These are phyloP conservation scores for Backusella westeae DNA, from an alignment of 192 early-diverging fungal genomes.

Conservation along the genomic window DNA sequence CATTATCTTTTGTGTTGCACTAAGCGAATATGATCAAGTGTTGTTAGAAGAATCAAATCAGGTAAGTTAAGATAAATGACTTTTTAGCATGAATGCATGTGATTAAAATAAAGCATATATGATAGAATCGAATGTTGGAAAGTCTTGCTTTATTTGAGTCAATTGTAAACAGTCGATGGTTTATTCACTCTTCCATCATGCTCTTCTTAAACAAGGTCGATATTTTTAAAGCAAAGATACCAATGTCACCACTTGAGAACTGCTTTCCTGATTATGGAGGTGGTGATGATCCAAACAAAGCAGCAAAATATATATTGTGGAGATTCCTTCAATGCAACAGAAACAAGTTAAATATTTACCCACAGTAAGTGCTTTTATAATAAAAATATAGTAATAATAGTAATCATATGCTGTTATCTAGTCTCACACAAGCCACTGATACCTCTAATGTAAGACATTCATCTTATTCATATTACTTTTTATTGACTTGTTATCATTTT, in stretches of 20 bases:
- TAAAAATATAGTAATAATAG: no score
- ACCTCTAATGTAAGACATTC: constrained; percentile 68
- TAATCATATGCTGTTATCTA: constrained; percentile 8
- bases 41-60: constrained; percentile 69
- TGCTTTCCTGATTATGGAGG: constrained; percentile 84
- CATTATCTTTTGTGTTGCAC: constrained; percentile 81
- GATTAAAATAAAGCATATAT: background rate
- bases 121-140: constrained; percentile 81
- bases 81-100: constrained; percentile 1
- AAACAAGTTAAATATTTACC: constrained; percentile 81
- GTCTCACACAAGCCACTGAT: constrained; percentile 88
- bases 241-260: constrained; percentile 59
- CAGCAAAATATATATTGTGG: constrained; percentile 89
- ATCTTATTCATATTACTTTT: background rate
- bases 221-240: constrained; percentile 72
- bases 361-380: constrained; percentile 55
- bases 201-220: constrained; percentile 88
- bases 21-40: constrained; percentile 86
- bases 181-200: constrained; percentile 79
- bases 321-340: constrained; percentile 87
- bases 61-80: constrained; percentile 12
- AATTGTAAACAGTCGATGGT: constrained; percentile 83
- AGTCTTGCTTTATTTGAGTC: constrained; percentile 80
- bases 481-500: constrained; percentile 6
- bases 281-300: constrained; percentile 78